Conservation (phyloP, 2,329 filamentous ascomycete species). For the Xylariales sp. region DNA sequence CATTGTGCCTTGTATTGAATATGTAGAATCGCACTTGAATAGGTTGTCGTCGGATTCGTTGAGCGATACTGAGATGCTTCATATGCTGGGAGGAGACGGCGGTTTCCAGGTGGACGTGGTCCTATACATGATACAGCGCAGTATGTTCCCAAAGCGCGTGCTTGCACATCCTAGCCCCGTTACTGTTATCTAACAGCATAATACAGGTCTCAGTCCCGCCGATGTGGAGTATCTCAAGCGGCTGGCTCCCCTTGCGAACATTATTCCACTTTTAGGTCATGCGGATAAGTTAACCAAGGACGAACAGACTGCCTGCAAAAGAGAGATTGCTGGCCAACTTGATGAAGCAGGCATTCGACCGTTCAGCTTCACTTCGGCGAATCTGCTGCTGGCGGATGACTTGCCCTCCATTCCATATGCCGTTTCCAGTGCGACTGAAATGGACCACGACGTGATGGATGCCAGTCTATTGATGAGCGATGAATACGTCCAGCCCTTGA, state of each 20-base stretch:
- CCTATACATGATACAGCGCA: slow-evolving; percentile 72
- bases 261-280: slow-evolving; percentile 77
- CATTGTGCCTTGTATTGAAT: slow-evolving; percentile 59
- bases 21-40: slow-evolving; percentile 67
- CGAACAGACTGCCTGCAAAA: slow-evolving; percentile 56
- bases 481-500: slow-evolving; percentile 78
- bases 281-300: slow-evolving; percentile 63
- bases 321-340: slow-evolving; percentile 52
- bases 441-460: slow-evolving; percentile 81
- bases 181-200: no score
- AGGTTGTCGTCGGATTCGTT: slow-evolving; percentile 61
- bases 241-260: slow-evolving; percentile 71
- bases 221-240: slow-evolving; percentile 71
- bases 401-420: slow-evolving; percentile 55
- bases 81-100: slow-evolving; percentile 74
- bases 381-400: not conserved
- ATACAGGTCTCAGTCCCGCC: slow-evolving; percentile 53
- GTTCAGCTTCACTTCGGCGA: slow-evolving; percentile 58
- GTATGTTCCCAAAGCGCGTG: no score
- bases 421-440: slow-evolving; percentile 68
- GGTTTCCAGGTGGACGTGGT: slow-evolving; percentile 81
- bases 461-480: slow-evolving; percentile 90
- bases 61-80: slow-evolving; percentile 69
- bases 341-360: slow-evolving; percentile 52
- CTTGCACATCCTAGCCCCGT: no score